These are phyloP conservation scores for Erythrophleum ivorense DNA, from an alignment of 331 rosid species.

Conservation along the genomic window DNA sequence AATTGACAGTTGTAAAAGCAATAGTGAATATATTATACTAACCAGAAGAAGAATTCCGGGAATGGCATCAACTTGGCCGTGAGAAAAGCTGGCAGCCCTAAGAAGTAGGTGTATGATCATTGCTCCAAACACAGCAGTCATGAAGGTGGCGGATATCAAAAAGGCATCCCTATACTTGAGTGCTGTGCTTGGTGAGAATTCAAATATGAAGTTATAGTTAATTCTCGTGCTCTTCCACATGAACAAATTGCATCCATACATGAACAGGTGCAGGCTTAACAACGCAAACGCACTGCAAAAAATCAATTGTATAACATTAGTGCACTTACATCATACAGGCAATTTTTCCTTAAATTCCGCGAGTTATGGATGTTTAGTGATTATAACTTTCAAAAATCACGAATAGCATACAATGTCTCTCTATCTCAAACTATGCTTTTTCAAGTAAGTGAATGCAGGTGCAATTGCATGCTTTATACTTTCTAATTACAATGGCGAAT, in stretches of 20 bases:
- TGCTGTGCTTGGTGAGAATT: constrained; percentile 71
- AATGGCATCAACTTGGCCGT: constrained; percentile 71
- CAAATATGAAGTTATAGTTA: constrained; percentile 90
- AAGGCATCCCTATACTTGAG: constrained; percentile 87
- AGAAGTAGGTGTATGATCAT: constrained; percentile 82
- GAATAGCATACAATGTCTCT: background rate
- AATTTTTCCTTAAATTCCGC: background rate
- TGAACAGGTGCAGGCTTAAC: constrained; percentile 81
- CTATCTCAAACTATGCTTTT: background rate
- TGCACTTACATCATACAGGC: background rate
- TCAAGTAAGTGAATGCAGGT: background rate
- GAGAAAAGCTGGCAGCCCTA: constrained; percentile 64
- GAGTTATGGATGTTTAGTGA: background rate
- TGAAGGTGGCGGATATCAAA: constrained; percentile 79
- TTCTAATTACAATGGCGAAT: background rate
- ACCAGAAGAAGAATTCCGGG: constrained; percentile 89
- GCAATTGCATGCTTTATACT: too few species aligned
- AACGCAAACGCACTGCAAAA: constrained; percentile 81
- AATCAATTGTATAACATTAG: constrained; percentile 2
- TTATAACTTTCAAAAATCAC: background rate
- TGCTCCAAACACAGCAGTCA: constrained; percentile 90
- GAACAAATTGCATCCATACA: constrained; percentile 92
- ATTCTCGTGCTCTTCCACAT: constrained; percentile 87
- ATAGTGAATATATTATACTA: constrained; percentile 12
- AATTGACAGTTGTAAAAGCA: background rate